A percentile compares a stretch with the other conserved stretches of the same genome.
phyloP scores from a whole-genome alignment of 2,329 filamentous ascomycete species.

The Botrytis byssoidea region DNA sequence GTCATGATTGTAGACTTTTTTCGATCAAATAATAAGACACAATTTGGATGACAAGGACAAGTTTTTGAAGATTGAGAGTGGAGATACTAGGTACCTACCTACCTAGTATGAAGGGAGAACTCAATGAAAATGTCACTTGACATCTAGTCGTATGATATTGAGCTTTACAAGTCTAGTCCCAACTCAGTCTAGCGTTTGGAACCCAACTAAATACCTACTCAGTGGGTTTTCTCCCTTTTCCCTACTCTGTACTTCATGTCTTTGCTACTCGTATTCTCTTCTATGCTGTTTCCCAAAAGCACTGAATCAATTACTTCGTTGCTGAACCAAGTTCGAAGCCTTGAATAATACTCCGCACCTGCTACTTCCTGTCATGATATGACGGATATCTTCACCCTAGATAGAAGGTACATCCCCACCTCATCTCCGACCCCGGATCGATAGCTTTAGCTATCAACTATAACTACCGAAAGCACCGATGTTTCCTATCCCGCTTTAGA shows the following conservation, averaged over 20 bases:
- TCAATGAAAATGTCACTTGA: not conserved
- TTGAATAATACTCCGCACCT: not conserved
- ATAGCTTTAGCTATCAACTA: not conserved
- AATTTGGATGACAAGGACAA: not conserved
- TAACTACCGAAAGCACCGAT: not conserved
- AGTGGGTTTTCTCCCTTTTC: not conserved
- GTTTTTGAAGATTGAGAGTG: not conserved
- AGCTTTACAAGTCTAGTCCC: not conserved
- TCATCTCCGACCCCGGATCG: not conserved
- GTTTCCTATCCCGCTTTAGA: not conserved
- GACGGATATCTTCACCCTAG: not conserved
- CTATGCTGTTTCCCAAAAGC: not conserved
- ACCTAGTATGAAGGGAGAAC: not conserved
- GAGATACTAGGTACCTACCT: no score
- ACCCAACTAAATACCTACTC: not conserved
- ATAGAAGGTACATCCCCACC: not conserved
- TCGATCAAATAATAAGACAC: not conserved
- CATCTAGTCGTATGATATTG: not conserved
- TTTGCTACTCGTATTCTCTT: not conserved
- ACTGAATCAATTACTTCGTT: not conserved
- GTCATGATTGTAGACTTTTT: not conserved
- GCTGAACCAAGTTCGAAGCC: not conserved
- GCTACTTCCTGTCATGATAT: not conserved
- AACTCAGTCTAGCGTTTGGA: not conserved
- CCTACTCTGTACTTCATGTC: not conserved